A percentile compares a stretch with the other conserved stretches of the same genome.
These are phyloP conservation scores for Malassezia arunalokei DNA, from an alignment of 1,284 basidiomycete genomes.

Conservation along the genomic window DNA sequence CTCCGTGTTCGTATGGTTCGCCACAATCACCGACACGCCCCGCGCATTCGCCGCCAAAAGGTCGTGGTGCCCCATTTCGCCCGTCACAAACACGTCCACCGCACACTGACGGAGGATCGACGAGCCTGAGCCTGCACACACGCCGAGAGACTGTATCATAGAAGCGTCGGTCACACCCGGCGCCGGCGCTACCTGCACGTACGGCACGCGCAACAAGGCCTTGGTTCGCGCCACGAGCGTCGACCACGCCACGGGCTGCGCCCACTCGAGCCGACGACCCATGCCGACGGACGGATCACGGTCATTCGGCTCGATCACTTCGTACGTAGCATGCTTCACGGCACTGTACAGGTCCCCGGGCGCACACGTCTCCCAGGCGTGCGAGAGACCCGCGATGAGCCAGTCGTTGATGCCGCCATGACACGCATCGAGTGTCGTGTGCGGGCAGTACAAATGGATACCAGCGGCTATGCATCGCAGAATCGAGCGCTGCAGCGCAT, in stretches of 20 bases:
- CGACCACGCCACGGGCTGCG: not conserved
- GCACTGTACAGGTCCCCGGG: not conserved
- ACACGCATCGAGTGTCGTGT: slow-evolving; percentile 70
- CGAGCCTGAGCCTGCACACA: slow-evolving; percentile 39
- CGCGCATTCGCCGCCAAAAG: slow-evolving; percentile 33
- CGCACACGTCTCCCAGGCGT: slow-evolving; percentile 9
- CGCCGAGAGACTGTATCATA: slow-evolving; percentile 25
- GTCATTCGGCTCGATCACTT: slow-evolving; percentile 4
- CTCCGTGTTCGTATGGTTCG: slow-evolving; percentile 42
- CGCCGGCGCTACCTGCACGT: slow-evolving; percentile 10
- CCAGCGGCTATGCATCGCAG: slow-evolving; percentile 66
- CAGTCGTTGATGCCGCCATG: slow-evolving; percentile 64
- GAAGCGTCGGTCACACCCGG: slow-evolving; percentile 5
- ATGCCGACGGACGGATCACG: slow-evolving; percentile 4
- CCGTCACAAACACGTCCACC: slow-evolving; percentile 38
- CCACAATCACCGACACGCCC: slow-evolving; percentile 36
- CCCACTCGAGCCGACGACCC: not conserved
- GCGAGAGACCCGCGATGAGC: slow-evolving; percentile 25
- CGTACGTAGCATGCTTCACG: slow-evolving; percentile 6
- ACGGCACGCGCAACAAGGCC: slow-evolving; percentile 3
- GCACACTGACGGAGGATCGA: slow-evolving; percentile 23
- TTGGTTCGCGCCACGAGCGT: slow-evolving; percentile 2
- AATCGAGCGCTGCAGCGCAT: slow-evolving; percentile 67
- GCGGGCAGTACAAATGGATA: slow-evolving; percentile 74
- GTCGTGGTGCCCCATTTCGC: slow-evolving; percentile 41